Percentiles rank a stretch among this genome's conserved stretches.
Evolutionary conservation across 192 early-diverging fungal species (phyloP).

Genomic region (Coemansia sp.): DNA sequence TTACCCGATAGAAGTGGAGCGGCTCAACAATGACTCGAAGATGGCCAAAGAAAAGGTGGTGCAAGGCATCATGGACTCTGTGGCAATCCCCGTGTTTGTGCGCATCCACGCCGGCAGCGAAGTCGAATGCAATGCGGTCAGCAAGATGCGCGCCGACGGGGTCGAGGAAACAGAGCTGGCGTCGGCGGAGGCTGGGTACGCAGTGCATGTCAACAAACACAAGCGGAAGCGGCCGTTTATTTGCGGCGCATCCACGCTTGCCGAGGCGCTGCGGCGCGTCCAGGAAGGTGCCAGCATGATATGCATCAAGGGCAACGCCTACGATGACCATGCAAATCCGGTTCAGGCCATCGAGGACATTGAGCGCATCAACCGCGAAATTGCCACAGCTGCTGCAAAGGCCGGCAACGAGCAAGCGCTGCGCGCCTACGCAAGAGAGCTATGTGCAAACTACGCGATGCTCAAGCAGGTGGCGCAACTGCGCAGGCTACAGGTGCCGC

Average conservation of each 20-base stretch:
- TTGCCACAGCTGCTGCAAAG: neutral
- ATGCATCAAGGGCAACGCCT: neutral
- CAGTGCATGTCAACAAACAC: constrained; percentile 90
- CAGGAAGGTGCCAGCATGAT: constrained; percentile 1
- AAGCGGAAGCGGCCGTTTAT: constrained; percentile 87
- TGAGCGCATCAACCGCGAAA: constrained; percentile 2
- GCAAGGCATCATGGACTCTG: constrained; percentile 79
- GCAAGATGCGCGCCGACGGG: neutral
- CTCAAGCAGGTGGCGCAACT: constrained; percentile 1
- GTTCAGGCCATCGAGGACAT: constrained; percentile 7
- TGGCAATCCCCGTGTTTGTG: constrained; percentile 96
- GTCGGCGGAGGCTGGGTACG: constrained; percentile 60
- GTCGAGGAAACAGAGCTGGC: constrained; percentile 27
- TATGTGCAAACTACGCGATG: neutral
- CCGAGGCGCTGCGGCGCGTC: neutral
- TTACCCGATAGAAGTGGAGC: neutral
- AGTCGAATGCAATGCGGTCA: constrained; percentile 76
- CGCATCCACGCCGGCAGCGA: constrained; percentile 95
- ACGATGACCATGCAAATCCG: neutral
- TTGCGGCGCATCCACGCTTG: constrained; percentile 62
- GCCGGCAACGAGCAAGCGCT: neutral
- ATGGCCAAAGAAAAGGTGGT: neutral
- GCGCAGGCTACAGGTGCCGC: constrained; percentile 84
- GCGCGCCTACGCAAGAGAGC: neutral
- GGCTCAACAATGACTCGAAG: neutral